Percentiles rank a stretch among this genome's conserved stretches.
Conservation (phyloP, 2,329 filamentous ascomycete genomes). For the Fusarium sp. region DNA sequence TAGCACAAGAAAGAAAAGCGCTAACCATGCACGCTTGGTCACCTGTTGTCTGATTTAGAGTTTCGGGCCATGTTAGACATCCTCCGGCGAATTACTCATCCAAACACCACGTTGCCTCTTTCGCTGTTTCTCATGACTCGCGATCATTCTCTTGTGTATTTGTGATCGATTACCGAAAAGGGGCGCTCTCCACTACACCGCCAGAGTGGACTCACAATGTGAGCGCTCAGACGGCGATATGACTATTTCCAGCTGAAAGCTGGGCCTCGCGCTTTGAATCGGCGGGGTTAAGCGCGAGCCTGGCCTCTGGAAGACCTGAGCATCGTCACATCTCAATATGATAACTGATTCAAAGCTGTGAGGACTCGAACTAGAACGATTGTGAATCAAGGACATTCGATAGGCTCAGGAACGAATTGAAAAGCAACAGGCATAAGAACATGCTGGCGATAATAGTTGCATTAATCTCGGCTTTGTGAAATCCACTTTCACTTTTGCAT, state of each 20-base stretch:
- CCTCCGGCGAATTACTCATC: not conserved
- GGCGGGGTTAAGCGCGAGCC: not conserved
- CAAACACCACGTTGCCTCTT: not conserved
- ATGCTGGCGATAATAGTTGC: accelerated
- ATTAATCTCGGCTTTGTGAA: too few relatives aligned
- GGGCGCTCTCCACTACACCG: not conserved
- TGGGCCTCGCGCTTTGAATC: accelerated
- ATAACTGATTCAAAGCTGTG: not conserved
- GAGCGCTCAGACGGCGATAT: not conserved
- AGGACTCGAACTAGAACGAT: not conserved
- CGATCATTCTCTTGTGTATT: accelerated
- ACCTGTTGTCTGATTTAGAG: not conserved
- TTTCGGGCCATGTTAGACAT: not conserved
- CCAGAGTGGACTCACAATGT: not conserved
- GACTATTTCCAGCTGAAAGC: not conserved
- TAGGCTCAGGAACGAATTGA: not conserved
- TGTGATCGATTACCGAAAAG: too few relatives aligned
- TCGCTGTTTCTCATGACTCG: not conserved
- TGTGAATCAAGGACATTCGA: not conserved
- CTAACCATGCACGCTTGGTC: not conserved
- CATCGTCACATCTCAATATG: not conserved
- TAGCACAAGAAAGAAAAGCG: not conserved
- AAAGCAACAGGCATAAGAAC: not conserved
- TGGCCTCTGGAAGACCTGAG: not conserved
- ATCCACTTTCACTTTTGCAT: not conserved